phyloP scores from a whole-genome alignment of 345 rosid species.

The Eucalyptus pauciflora region DNA sequence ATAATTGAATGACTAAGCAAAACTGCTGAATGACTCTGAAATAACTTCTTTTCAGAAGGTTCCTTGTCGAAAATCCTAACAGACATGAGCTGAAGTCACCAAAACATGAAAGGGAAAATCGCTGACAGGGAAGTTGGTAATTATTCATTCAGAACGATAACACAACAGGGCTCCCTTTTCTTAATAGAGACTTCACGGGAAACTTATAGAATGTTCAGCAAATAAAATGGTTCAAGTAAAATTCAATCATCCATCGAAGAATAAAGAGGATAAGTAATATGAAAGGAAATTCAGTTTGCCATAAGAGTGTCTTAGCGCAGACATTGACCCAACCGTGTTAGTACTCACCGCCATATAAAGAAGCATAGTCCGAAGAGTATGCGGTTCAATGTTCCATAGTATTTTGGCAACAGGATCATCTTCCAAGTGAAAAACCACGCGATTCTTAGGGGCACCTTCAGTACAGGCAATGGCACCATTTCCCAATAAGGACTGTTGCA shows the following conservation, averaged over 20 bases:
- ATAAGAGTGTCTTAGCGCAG: neutral
- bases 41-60: neutral
- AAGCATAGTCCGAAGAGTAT: constrained; percentile 39
- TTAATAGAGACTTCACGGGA: neutral
- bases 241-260: neutral
- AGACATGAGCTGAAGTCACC: neutral
- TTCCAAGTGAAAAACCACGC: constrained; percentile 23
- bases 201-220: neutral
- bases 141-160: neutral
- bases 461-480: constrained; percentile 7
- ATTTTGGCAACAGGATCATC: constrained; percentile 70
- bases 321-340: neutral
- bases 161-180: neutral
- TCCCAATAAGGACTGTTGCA: constrained; percentile 11
- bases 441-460: constrained; percentile 9
- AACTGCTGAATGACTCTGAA: neutral
- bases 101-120: neutral
- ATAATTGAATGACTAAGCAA: neutral
- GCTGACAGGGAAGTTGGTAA: neutral
- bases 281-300: neutral
- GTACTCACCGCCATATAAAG: constrained; percentile 66
- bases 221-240: neutral
- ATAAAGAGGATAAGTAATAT: neutral
- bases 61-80: neutral
- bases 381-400: constrained; percentile 45